Base-by-base conservation (phyloP, 2,329 filamentous ascomycete genomes). In the Fusarium torreyae region DNA sequence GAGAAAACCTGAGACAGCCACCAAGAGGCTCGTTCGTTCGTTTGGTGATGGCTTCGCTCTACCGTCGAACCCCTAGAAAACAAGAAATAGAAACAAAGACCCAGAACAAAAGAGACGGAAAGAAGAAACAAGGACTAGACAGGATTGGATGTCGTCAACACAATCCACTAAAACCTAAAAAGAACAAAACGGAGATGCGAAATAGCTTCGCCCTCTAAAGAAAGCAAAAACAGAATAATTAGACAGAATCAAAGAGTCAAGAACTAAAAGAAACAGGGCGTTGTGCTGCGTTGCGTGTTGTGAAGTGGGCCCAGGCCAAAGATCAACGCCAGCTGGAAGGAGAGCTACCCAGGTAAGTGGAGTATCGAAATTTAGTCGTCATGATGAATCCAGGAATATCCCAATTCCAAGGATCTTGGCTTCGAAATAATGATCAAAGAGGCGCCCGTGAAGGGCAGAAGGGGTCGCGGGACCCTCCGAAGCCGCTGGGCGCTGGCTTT, bases 331-430 rank as follows among this genome's bases (percentile, higher is more conserved):
- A 64, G 45, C 59, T 56, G 38, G 38, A 24, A 20, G 38, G 36
- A 24, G 39, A 67, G 49, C 63, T 45, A 34, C 48, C 39, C 36
- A 39, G 24, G 33, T 33, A 42, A 40, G 48, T 66, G 54, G 63
- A 46, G 43, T 38, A 31, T 31, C 10, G 28, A 31, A 31, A 31
- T 31, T 31, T 31, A 60, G 48, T 65, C 57, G 64, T 69, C 68
- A 70, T 71, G 59, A 71, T 70, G 56, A 53, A 60, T 31, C 28
- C 28, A 53, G 50, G 60, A 69, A 65, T 67, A 71, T 70, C 68
- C 64, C 68, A 70, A 70, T 70, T 71, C 68, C 59, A 71, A 68
- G 65, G 64, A 68, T 68, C 64, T 49, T 39, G 46, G 50, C 44
- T 50, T 33, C 28, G 13, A 33, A 31, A 8, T 15, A 33, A 38